These are phyloP conservation scores for Murraya paniculata DNA, from an alignment of 345 rosid species.

Conservation along the genomic window DNA sequence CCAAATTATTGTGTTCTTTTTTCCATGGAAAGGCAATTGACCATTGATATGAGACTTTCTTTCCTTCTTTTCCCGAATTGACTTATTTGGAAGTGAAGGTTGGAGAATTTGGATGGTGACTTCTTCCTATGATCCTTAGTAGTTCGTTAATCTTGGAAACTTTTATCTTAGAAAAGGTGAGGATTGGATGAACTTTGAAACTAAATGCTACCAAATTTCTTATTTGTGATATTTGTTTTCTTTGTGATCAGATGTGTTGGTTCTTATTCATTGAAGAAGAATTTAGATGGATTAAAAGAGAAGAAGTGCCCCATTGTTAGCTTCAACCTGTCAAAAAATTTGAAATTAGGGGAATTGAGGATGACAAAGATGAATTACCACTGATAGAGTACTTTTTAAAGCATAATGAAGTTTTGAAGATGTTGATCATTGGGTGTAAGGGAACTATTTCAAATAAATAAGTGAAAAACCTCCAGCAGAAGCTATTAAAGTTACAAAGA, in stretches of 20 bases:
- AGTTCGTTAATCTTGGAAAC: background rate
- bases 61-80: slow-evolving; percentile 4
- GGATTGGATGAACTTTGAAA: background rate
- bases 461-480: background rate
- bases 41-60: background rate
- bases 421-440: background rate
- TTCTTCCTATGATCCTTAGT: background rate
- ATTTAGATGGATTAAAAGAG: no score
- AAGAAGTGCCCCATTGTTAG: no score
- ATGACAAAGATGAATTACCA: background rate
- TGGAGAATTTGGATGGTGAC: no score
- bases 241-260: no score
- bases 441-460: background rate
- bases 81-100: background rate
- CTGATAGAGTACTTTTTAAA: background rate
- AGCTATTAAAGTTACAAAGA: no score
- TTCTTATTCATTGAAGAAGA: no score
- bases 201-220: background rate
- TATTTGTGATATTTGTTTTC: background rate
- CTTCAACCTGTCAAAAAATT: no score
- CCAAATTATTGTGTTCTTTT: background rate
- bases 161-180: background rate
- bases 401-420: background rate
- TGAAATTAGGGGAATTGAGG: no score
- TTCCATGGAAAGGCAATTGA: background rate